Evolutionary conservation across 1,284 basidiomycete genomes (phyloP).

Genomic region (Ustilago trichophora): DNA sequence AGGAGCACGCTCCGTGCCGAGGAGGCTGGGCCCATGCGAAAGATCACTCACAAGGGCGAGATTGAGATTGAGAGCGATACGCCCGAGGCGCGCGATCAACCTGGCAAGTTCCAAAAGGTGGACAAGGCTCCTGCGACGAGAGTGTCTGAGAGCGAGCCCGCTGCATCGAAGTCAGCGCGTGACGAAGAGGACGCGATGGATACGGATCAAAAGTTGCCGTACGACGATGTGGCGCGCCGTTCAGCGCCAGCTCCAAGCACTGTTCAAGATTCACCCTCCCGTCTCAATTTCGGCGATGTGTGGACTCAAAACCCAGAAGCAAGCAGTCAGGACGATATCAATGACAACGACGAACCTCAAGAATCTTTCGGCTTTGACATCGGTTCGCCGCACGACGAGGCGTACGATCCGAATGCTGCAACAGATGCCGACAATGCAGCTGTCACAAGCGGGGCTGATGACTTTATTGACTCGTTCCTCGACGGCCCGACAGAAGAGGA

Average conservation of each 20-base stretch:
- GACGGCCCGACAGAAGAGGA: constrained; percentile 19
- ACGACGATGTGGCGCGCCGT: background rate
- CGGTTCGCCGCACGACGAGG: constrained; percentile 13
- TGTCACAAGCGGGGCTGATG: constrained; percentile 32
- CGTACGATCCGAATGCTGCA: constrained; percentile 1
- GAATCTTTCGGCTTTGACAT: constrained; percentile 30
- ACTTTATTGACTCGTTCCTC: constrained; percentile 60
- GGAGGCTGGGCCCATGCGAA: constrained; percentile 53
- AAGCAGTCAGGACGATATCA: constrained; percentile 1
- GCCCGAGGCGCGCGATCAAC: constrained; percentile 17
- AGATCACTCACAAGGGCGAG: constrained; percentile 67
- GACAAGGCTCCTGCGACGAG: constrained; percentile 4
- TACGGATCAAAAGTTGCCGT: background rate
- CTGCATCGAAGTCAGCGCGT: background rate
- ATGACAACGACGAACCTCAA: constrained; percentile 3
- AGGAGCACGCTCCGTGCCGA: constrained; percentile 56
- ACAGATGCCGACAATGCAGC: background rate
- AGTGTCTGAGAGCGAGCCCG: constrained; percentile 36
- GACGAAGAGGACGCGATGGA: background rate
- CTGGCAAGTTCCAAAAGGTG: constrained; percentile 16
- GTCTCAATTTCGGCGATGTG: constrained; percentile 32
- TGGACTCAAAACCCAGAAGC: constrained; percentile 11
- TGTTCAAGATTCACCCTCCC: constrained; percentile 11
- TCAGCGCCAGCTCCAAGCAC: constrained; percentile 23
- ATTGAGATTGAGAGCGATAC: constrained; percentile 62